Evolutionary conservation across 2,329 filamentous ascomycete genomes (phyloP), one percentile per base, ranked within the genome.

Genomic region (Talaromyces sp.): DNA sequence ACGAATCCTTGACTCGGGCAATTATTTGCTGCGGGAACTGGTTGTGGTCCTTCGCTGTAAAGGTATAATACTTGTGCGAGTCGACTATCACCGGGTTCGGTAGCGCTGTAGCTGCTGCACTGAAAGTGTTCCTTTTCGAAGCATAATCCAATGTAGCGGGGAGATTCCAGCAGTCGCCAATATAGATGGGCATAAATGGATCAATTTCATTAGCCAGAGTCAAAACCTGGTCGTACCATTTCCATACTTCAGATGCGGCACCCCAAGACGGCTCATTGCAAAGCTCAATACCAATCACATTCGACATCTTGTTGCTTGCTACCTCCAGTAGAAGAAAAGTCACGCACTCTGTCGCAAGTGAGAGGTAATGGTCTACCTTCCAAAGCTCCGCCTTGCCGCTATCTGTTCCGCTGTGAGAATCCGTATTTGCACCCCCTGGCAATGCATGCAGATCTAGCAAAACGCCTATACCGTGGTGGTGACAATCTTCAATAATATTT

Each of bases 61-160:
- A 86, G 43, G 80, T 81, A 76, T 82, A 86, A 68, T 86, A 86
- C 59, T 80, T 77, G 68, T 86, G 84, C 13, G 83, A 85, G 64
- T 86, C 84, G 27, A 86, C 74, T 24, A 86, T 71, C 8, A 86
- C 75, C 0, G 83, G 82, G 55, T 78, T 79, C 5, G 59, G 17
- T 11, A 56, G 55, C 17, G 26, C 2, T 32, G 29, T 35, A 21
- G 31, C 8, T 14, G 38, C 19, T n/a, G 31, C 55, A 24, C 68
- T 67, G 9, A 71, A 65, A 9, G 60, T 64, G 62, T 79, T 80
- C 64, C 78, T 79, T 9, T 67, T 67, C 24, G 75, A 70, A 3
- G 69, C 71, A 74, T 83, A 86, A 9, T 74, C 68, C 26, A 82
- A 63, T 2, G 78, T 78, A 26, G 73, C 71, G 0, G 66, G 63